Base-by-base conservation (phyloP, 73 alveolate genomes). In the Paramecium sonneborni region DNA sequence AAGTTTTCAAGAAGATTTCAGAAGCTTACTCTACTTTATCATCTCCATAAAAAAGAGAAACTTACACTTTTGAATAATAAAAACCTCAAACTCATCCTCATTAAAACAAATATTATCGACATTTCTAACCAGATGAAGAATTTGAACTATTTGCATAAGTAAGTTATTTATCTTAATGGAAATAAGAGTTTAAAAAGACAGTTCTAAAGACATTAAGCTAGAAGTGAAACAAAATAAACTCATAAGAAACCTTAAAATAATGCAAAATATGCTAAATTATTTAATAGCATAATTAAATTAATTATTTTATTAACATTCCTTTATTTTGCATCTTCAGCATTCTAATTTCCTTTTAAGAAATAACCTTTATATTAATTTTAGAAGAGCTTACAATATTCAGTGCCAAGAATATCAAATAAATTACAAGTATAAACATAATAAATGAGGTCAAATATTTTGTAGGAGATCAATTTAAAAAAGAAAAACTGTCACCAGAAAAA, bases 361-460 rank as follows among this genome's bases (percentile, higher is more conserved):
- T 2, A 30, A 30, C 84, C 84, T 62, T 32, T 62, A 15, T 62
- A 62, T 32, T 32, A 62, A 62, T 62, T 26, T 62, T 32, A 62
- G 20, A 62, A 62, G 44, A 62, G 84, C 34, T 14, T 32, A 15
- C 26, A 62, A 62, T 62, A 62, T 32, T 62, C 84, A 30, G 44
- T 30, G 2, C 20, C 20, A 28, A 62, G 84, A 28, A 62, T 44
- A 9, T 62, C 84, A 21, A 62, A 62, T 14, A 26, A 62, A 32
- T 30, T 62, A 30, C 44, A 62, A 62, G 84, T 62, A 62, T 62
- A 12, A 62, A 62, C 39, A 23, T 30, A 30, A 26, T 30, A 30
- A 62, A 62, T 62, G 44, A 62, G 84, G 84, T n/a, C n/a, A n/a
- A n/a, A n/a, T n/a, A n/a, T n/a, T 62, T 62, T 62, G 84, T 62